Base-by-base conservation (phyloP, 495 filamentous ascomycete genomes). In the Neurospora sp. region DNA sequence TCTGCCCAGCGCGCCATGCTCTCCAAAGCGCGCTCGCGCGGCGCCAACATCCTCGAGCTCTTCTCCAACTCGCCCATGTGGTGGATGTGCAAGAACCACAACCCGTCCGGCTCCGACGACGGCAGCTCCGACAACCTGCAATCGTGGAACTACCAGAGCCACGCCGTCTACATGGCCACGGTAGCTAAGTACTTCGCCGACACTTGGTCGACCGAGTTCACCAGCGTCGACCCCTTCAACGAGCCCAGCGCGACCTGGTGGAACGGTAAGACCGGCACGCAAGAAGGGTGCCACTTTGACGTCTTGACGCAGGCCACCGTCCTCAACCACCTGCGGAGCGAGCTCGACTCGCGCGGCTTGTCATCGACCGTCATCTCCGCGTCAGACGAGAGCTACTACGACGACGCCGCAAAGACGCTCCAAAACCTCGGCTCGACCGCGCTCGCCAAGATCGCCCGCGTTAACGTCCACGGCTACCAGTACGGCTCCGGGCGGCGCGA, bases 61-160 rank as follows among this genome's bases (percentile, higher is more conserved):
- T 84, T 84, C 74, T 82, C 79, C 48, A 83, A 83, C 71, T 81
- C 79, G 11, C 82, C 82, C 13, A 79, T 82, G 77, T 84, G 82
- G 82, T 83, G 82, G 82, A 82, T 80, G 81, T 78, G 74, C 71
- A 76, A 72, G 59, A 83, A 83, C 72, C 79, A 83, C 74, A 83
- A 83, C 71, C 82, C 82, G 8, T 75, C 78, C 21, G 81, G 81
- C 7, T 77, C 79, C 31, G 75, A 81, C 54, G 71, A 76, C 69
- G 80, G 80, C 9, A 62, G 39, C 0, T 71, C 36, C 21, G 78
- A 82, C 69, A 83, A 84, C 70, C 71, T 84, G 39, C 82, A 84
- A 34, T 75, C 72, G 7, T 83, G 82, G 82, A 83, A 84, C 73
- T 78, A 79, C 62, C 66, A 80, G 8, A 71, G 78, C 8, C 81